Evolutionary conservation across 1,284 basidiomycete genomes (phyloP), one percentile per base, ranked within the genome.

Genomic region (Ceratobasidium sp.): DNA sequence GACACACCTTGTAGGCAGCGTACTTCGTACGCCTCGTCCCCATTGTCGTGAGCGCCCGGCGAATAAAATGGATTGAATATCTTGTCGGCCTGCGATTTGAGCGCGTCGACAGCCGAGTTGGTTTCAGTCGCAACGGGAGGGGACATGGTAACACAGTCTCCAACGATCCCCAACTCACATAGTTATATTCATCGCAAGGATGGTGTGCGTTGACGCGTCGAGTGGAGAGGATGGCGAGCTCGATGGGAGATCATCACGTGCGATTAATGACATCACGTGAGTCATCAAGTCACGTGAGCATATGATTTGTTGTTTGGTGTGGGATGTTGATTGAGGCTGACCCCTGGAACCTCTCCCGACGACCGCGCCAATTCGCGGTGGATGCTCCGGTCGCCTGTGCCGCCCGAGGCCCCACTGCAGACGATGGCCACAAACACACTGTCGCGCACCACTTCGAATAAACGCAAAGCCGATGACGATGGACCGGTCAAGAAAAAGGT

Each of bases 61-160:
- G 86, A 88, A 73, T 89, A 88, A 77, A 90, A 89, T 0, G 87
- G 85, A 74, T 89, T 89, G 78, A 86, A 80, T 45, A 82, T 56
- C 45, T 68, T 54, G 7, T 68, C 54, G n/a, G 52, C 65, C 38
- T 54, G 25, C 17, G 52, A 4, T 29, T 68, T 50, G 31, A 64
- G 42, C 5, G 31, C 15, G 29, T 29, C 49, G n/a, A 50, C 34
- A 34, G 52, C 12, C 10, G 60, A 6, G 42, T 52, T 34, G 34
- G 60, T 20, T 52, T 64, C 60, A 25, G 45, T 64, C 15, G 60
- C 60, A 52, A 64, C 47, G 3, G 60, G 60, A 29, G 60, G 60
- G 12, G 60, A 10, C 60, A 64, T 64, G 34, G 34, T 49, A 8
- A 22, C 27, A 6, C 10, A 25, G 22, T 22, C 5, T 2, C 35